Base-by-base conservation (phyloP, 2,329 filamentous ascomycete genomes). In the Talaromyces sp. region DNA sequence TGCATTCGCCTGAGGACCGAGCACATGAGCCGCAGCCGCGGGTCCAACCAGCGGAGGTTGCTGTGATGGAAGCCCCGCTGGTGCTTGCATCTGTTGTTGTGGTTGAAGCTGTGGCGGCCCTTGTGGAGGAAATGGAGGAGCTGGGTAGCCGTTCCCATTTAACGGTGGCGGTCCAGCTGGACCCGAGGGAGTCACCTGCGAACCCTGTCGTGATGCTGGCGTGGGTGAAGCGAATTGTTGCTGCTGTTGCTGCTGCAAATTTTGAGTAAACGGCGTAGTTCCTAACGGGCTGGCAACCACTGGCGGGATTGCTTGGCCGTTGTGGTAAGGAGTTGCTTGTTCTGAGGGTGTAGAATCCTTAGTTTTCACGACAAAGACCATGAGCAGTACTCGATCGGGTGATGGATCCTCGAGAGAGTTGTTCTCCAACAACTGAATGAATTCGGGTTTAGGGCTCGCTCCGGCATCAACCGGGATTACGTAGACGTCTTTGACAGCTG, bases 401-500 rank as follows among this genome's bases (percentile, higher is more conserved):
- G 90, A 84, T 1, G 84, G 84, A 63, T 85, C 83, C 50, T 93
- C 90, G 35, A 97, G 84, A 33, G 86, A 85, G 73, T 93, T 93
- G 69, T 93, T 89, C 66, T 91, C 88, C n/a, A 98, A 83, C 70
- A 96, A 90, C 65, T 92, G 85, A 75, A 97, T 86, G 69, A 97
- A 96, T 65, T 93, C 90, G 0, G 95, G 93, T 48, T 93, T 84
- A 56, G 79, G 78, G 37, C 77, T 79, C 28, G 85, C 82, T 28
- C 91, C 92, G 5, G 87, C 83, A 35, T 92, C 86, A 4, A 98
- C 86, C 0, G 95, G 93, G 9, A 97, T 88, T 35, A 98, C 84
- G 74, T 98, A 98, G 1, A 93, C 91, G 72, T 98, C 93, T 64
- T 92, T 88, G 56, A 97, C 89, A 64, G 92, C 88, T 21, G 86